Conservation (phyloP, 2,329 filamentous ascomycete genomes). For the Xylaria sp. region DNA sequence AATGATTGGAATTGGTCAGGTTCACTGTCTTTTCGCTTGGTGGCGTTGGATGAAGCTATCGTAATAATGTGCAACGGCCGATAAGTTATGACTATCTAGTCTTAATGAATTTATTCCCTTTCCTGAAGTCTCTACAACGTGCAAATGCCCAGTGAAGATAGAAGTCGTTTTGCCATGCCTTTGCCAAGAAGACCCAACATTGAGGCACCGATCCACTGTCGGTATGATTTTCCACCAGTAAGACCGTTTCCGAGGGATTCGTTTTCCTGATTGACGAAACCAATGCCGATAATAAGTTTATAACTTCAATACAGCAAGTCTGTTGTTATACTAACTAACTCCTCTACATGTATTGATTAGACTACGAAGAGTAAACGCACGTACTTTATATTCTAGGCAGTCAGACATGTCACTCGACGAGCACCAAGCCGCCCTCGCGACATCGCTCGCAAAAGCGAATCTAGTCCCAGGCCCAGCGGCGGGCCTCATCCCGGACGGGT, state of each 20-base stretch:
- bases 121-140: too few species aligned
- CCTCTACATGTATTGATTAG: too few species aligned
- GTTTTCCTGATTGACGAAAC: neutral
- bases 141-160: too few species aligned
- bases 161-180: neutral
- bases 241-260: neutral
- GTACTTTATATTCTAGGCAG: neutral
- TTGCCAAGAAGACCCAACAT: constrained; percentile 16
- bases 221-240: constrained; percentile 27
- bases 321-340: too few species aligned
- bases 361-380: neutral
- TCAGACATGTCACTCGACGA: constrained; percentile 34
- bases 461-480: constrained; percentile 50
- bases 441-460: constrained; percentile 45
- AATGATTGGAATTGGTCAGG: too few species aligned
- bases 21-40: too few species aligned
- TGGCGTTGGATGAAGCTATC: neutral
- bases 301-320: neutral
- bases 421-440: constrained; percentile 34
- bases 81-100: neutral
- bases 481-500: constrained; percentile 48
- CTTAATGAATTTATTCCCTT: neutral
- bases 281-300: neutral
- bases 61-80: neutral
- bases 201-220: constrained; percentile 17